Percentiles rank a stretch among this genome's conserved stretches.
These are phyloP conservation scores for Dysphania ambrosioides DNA, from an alignment of 148 eudicot species.

Conservation along the genomic window DNA sequence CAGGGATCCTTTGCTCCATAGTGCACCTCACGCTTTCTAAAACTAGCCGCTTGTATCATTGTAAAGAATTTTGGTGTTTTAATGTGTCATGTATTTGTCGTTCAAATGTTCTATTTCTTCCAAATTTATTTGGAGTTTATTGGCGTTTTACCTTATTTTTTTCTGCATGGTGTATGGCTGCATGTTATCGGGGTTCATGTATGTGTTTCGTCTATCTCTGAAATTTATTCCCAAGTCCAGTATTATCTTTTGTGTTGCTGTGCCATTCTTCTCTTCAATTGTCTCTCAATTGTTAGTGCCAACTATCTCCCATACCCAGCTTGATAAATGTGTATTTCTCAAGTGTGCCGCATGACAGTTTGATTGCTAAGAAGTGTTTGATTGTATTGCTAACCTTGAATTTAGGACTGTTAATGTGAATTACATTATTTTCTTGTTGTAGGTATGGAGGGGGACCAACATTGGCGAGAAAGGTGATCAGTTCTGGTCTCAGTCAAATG, in stretches of 20 bases:
- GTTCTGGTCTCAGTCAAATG: constrained; percentile 70
- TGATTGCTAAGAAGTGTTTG: neutral
- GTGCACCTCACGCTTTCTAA: no score
- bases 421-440: constrained; percentile 25
- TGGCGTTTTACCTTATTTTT: no score
- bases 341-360: neutral
- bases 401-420: constrained; percentile 7
- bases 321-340: neutral
- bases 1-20: no score
- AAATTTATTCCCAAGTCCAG: no score
- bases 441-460: constrained; percentile 99
- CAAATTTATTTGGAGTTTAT: no score
- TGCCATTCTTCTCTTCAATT: neutral
- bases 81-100: neutral
- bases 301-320: no score
- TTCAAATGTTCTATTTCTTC: no score
- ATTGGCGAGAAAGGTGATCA: constrained; percentile 77
- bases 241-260: neutral
- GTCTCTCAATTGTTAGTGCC: no score
- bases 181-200: neutral
- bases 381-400: neutral
- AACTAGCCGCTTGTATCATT: no score
- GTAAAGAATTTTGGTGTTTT: no score
- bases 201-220: no score
- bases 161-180: no score